These are phyloP conservation scores for Amyloporia xantha DNA, from an alignment of 768 basidiomycete genomes.

Conservation along the genomic window DNA sequence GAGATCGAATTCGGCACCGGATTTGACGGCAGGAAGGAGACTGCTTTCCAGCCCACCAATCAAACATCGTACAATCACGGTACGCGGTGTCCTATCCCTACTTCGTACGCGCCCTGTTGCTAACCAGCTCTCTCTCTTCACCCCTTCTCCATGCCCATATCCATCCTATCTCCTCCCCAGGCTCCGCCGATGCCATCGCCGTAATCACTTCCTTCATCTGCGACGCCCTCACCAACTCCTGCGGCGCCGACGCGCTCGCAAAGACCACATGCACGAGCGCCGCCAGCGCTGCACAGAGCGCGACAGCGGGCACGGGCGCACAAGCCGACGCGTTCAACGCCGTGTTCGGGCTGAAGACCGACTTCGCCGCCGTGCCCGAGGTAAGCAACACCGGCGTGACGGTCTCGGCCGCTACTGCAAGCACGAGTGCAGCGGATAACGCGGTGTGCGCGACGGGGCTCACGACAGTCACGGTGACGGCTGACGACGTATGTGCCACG, in stretches of 20 bases:
- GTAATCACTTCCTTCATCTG: conserved; percentile 58
- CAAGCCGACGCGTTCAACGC: conserved; percentile 62
- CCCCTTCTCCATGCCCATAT: conserved; percentile 1
- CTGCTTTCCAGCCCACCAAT: conserved; percentile 47
- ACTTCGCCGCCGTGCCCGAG: background rate
- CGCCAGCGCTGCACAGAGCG: conserved; percentile 22
- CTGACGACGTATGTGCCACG: too few relatives aligned
- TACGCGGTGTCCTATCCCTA: background rate
- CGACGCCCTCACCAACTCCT: conserved; percentile 46
- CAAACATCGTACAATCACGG: conserved; percentile 24
- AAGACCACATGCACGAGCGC: conserved; percentile 41
- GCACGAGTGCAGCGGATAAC: background rate
- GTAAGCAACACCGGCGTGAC: too few relatives aligned
- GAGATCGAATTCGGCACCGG: conserved; percentile 46
- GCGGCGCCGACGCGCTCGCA: conserved; percentile 49
- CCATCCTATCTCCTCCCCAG: conserved; percentile 33
- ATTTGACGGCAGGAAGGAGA: conserved; percentile 48
- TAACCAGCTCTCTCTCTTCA: background rate
- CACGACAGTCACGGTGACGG: too few relatives aligned
- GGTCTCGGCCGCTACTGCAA: conserved; percentile 22
- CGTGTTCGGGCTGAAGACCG: conserved; percentile 35
- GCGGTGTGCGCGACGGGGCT: too few relatives aligned
- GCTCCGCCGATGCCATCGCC: conserved; percentile 52
- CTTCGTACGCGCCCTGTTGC: background rate
- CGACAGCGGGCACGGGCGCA: conserved; percentile 32